Conservation (phyloP, 345 rosid species). For the Salix exigua region DNA sequence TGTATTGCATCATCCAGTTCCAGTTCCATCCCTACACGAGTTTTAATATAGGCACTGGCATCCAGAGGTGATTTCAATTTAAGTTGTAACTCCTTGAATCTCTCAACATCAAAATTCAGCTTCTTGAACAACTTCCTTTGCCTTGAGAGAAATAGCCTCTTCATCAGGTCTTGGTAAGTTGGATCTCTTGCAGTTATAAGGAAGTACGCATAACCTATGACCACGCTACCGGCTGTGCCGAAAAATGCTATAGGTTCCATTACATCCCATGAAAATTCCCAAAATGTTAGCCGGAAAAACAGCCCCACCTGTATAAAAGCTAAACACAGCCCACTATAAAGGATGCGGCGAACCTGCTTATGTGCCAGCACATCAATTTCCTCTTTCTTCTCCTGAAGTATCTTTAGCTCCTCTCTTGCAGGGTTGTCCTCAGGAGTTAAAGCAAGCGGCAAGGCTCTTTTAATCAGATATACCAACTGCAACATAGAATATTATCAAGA, state of each 20-base stretch:
- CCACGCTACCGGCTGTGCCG: slow-evolving; percentile 60
- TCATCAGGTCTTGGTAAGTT: slow-evolving; percentile 91
- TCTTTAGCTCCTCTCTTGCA: slow-evolving; percentile 54
- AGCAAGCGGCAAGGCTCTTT: slow-evolving; percentile 76
- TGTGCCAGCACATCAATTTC: slow-evolving; percentile 86
- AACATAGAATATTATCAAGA: neutral
- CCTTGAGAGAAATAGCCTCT: slow-evolving; percentile 80
- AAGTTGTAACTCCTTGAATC: slow-evolving; percentile 64
- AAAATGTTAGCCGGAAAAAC: slow-evolving; percentile 88
- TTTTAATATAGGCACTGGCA: slow-evolving; percentile 49
- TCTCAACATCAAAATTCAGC: slow-evolving; percentile 54
- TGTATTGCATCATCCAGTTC: slow-evolving; percentile 59
- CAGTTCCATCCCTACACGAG: slow-evolving; percentile 54
- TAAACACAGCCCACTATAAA: slow-evolving; percentile 68
- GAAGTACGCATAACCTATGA: slow-evolving; percentile 87
- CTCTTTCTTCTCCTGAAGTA: slow-evolving; percentile 67
- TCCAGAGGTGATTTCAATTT: slow-evolving; percentile 49
- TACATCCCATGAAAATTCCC: slow-evolving; percentile 99
- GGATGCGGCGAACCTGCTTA: slow-evolving; percentile 74
- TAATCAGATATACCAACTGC: slow-evolving; percentile 84
- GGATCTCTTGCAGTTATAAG: slow-evolving; percentile 83
- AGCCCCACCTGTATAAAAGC: slow-evolving; percentile 55
- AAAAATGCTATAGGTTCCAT: slow-evolving; percentile 96
- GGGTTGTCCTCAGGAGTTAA: slow-evolving; percentile 64
- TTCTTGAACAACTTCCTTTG: slow-evolving; percentile 72